These are phyloP conservation scores for Neurospora crassa DNA, from an alignment of 2,329 filamentous ascomycete species.

Conservation along the genomic window DNA sequence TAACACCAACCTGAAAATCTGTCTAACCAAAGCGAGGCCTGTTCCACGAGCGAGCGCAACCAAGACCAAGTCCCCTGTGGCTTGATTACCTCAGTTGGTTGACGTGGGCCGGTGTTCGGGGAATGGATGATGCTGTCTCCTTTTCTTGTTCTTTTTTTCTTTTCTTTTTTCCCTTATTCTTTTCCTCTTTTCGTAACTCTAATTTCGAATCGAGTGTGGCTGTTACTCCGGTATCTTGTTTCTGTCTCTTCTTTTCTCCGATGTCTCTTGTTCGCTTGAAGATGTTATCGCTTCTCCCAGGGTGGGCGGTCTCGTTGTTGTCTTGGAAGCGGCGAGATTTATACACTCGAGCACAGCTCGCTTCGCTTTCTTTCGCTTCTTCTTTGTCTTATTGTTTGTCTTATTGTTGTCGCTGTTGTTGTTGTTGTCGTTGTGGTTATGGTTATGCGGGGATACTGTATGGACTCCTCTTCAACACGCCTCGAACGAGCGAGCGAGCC, in stretches of 20 bases:
- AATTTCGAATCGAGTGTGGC: not conserved
- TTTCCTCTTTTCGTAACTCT: not conserved
- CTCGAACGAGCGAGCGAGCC: not conserved
- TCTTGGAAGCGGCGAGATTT: conserved; percentile 7
- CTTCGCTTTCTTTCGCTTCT: conserved; percentile 5
- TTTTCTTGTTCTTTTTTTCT: conserved; percentile 8
- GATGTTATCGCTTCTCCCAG: conserved; percentile 1
- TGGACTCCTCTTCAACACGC: not conserved
- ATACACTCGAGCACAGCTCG: conserved; percentile 6
- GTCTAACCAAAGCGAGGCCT: not conserved
- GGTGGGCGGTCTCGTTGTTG: conserved; percentile 5
- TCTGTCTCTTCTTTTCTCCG: conserved; percentile 5
- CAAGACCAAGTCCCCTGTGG: conserved; percentile 11
- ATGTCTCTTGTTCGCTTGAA: conserved; percentile 1
- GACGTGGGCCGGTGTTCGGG: not conserved
- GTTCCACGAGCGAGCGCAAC: conserved; percentile 10
- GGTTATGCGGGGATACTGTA: not conserved
- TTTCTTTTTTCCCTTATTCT: conserved; percentile 1
- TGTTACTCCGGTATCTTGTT: not conserved
- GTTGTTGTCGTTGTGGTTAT: not conserved
- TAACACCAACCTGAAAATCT: not conserved
- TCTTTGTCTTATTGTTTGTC: not conserved
- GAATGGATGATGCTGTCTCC: conserved; percentile 3
- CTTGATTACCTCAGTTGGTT: conserved; percentile 10
- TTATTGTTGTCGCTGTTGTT: not conserved